Conservation (phyloP, 2,329 filamentous ascomycete genomes). For the Fusarium subglutinans region DNA sequence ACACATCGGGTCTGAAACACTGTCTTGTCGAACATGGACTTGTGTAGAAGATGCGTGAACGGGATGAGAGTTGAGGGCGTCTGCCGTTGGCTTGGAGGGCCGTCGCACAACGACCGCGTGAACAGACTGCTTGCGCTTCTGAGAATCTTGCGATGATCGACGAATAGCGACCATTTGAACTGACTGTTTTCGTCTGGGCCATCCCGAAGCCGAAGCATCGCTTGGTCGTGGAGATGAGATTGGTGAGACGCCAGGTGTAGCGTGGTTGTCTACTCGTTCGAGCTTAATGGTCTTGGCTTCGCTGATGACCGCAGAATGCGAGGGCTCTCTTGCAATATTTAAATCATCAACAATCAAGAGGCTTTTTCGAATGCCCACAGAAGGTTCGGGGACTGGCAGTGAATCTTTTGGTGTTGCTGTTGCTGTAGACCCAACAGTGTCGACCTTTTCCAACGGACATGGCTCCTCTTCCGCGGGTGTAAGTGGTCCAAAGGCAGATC, state of each 20-base stretch:
- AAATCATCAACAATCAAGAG: slow-evolving; percentile 15
- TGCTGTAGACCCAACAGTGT: not conserved
- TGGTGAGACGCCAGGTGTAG: slow-evolving; percentile 23
- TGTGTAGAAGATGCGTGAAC: slow-evolving; percentile 10
- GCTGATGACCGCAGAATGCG: slow-evolving; percentile 25
- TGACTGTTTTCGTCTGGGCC: slow-evolving; percentile 23
- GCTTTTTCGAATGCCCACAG: slow-evolving; percentile 16
- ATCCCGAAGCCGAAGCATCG: not conserved
- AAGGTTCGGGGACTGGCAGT: not conserved
- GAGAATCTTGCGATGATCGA: slow-evolving; percentile 20
- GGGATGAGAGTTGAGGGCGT: slow-evolving; percentile 37
- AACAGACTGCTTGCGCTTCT: slow-evolving; percentile 18
- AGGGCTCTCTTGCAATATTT: slow-evolving; percentile 13
- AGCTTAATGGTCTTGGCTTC: slow-evolving; percentile 34
- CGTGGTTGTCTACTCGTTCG: slow-evolving; percentile 31
- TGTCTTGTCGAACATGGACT: slow-evolving; percentile 38
- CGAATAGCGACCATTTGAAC: slow-evolving; percentile 25
- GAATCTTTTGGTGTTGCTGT: not conserved
- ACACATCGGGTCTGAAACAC: slow-evolving; percentile 33
- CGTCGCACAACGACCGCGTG: slow-evolving; percentile 22
- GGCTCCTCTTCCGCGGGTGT: slow-evolving; percentile 29
- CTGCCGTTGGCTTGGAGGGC: slow-evolving; percentile 24
- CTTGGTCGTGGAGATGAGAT: slow-evolving; percentile 20
- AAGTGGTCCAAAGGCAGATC: slow-evolving; percentile 20
- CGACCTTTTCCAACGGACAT: not conserved